Percentiles rank a stretch among this genome's conserved stretches.
phyloP scores from a whole-genome alignment of 768 basidiomycete genomes.

The Clavulina sp. region DNA sequence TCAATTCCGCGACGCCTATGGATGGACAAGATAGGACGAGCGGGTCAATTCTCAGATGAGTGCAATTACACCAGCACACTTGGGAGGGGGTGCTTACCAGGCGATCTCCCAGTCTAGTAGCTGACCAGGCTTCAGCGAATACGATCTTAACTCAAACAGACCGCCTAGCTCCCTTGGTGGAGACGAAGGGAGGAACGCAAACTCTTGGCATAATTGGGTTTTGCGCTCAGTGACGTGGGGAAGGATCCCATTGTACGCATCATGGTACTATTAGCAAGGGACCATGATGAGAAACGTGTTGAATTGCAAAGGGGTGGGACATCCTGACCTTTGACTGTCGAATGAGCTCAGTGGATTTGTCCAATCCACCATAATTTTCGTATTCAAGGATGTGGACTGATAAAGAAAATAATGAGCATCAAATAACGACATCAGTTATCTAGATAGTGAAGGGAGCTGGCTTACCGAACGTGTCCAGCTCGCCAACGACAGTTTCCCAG shows the following conservation, averaged over 20 bases:
- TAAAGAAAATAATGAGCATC: not conserved
- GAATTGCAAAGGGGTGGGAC: not conserved
- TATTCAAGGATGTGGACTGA: constrained; percentile 71
- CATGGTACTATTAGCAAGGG: constrained; percentile 31
- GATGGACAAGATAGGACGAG: not conserved
- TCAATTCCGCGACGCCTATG: constrained; percentile 83
- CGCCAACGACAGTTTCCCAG: constrained; percentile 84
- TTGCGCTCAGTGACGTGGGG: constrained; percentile 59
- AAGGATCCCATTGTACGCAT: constrained; percentile 54
- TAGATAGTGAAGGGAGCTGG: constrained; percentile 23
- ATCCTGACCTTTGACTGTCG: constrained; percentile 43
- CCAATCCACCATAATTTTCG: constrained; percentile 81
- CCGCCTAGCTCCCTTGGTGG: constrained; percentile 79
- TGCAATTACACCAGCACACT: not conserved
- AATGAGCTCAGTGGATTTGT: constrained; percentile 51
- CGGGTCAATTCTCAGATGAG: constrained; percentile 1
- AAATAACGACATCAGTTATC: no score
- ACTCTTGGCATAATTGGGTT: constrained; percentile 77
- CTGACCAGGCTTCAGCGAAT: constrained; percentile 67
- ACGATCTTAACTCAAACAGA: constrained; percentile 82
- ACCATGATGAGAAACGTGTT: not conserved
- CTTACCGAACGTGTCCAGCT: constrained; percentile 69
- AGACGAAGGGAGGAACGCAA: constrained; percentile 84
- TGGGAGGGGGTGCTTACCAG: constrained; percentile 33
- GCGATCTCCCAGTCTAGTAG: constrained; percentile 89